phyloP scores from a whole-genome alignment of 768 basidiomycete genomes.

The Phaeotremella fagi region DNA sequence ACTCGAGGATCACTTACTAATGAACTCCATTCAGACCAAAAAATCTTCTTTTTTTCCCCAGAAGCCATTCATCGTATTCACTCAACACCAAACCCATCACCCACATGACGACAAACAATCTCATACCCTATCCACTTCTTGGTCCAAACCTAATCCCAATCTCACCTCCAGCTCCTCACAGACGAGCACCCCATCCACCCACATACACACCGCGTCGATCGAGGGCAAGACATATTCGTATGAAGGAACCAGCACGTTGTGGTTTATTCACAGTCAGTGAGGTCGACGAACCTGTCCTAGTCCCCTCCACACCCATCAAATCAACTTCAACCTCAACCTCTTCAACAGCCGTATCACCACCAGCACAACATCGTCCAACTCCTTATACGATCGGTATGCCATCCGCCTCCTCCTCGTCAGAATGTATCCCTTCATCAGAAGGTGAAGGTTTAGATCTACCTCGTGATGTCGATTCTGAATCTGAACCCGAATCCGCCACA shows the following conservation, averaged over 20 bases:
- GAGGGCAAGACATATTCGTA: conserved; percentile 13
- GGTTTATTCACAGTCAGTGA: conserved; percentile 25
- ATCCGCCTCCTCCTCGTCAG: conserved; percentile 9
- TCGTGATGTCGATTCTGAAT: conserved; percentile 1
- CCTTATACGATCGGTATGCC: conserved; percentile 4
- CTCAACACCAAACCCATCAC: conserved; percentile 12
- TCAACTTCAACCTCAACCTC: neutral
- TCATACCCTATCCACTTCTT: conserved; percentile 37
- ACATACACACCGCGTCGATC: conserved; percentile 50
- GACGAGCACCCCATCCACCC: conserved; percentile 55
- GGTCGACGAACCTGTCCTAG: conserved; percentile 8
- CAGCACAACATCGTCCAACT: too few relatives aligned
- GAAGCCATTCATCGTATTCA: too few relatives aligned
- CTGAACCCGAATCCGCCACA: neutral
- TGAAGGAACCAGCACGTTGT: conserved; percentile 15
- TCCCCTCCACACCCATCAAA: neutral
- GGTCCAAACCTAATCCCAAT: conserved; percentile 20
- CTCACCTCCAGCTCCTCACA: conserved; percentile 27
- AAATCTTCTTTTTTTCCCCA: too few relatives aligned
- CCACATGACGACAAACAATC: conserved; percentile 32
- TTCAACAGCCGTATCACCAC: neutral
- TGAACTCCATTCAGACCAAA: too few relatives aligned
- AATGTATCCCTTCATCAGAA: neutral
- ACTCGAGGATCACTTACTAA: too few relatives aligned
- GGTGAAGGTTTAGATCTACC: conserved; percentile 1